Evolutionary conservation across 1,284 basidiomycete species (phyloP).

Genomic region (Albatrellus sp.): DNA sequence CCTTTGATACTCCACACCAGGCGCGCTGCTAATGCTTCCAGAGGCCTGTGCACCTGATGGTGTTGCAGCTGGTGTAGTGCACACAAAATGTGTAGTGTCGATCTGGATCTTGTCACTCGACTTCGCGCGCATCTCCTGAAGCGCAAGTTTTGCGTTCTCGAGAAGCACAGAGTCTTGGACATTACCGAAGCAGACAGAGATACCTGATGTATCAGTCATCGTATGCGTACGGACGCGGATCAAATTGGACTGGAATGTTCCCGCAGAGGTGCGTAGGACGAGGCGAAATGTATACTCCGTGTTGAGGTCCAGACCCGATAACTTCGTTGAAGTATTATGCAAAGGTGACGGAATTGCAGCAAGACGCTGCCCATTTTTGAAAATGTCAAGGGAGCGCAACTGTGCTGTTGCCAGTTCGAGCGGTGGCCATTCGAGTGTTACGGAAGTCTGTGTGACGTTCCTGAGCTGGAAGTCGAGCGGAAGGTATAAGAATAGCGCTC

Average conservation of each 20-base stretch:
- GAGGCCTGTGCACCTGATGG: conserved; percentile 46
- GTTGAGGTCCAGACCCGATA: conserved; percentile 80
- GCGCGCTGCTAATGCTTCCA: conserved; percentile 36
- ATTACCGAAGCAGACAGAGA: conserved; percentile 85
- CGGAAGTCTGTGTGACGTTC: conserved; percentile 90
- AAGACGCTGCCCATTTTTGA: conserved; percentile 79
- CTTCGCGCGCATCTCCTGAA: conserved; percentile 75
- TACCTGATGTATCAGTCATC: conserved; percentile 87
- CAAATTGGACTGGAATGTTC: conserved; percentile 75
- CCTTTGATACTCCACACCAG: conserved; percentile 81
- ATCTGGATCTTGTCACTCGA: conserved; percentile 91
- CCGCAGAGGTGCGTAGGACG: conserved; percentile 80
- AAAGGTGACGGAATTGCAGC: conserved; percentile 74
- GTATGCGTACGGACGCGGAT: conserved; percentile 81
- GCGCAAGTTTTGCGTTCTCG: conserved; percentile 65
- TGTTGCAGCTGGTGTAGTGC: conserved; percentile 71
- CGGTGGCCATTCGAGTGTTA: conserved; percentile 84
- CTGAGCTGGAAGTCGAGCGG: conserved; percentile 41
- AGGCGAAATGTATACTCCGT: conserved; percentile 90
- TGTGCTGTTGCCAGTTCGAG: conserved; percentile 79
- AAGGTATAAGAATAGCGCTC: neutral
- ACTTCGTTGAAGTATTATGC: conserved; percentile 79
- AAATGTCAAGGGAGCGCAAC: conserved; percentile 80
- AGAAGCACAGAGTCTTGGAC: conserved; percentile 67
- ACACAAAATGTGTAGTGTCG: conserved; percentile 94